Conservation (phyloP, 2,329 filamentous ascomycete genomes). For the Atkinsonella hypoxylon region DNA sequence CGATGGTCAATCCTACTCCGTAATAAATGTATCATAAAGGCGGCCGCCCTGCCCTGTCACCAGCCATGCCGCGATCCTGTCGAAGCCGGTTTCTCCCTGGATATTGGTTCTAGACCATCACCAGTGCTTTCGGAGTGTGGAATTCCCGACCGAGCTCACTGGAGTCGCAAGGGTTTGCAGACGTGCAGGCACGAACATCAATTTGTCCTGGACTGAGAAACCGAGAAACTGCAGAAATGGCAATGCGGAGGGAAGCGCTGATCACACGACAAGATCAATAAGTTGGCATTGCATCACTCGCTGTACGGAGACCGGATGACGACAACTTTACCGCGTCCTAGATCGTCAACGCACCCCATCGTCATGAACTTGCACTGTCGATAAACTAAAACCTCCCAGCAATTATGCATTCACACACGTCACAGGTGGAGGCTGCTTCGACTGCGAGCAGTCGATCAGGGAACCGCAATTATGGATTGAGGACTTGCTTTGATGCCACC, state of each 20-base stretch:
- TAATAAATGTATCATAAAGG: background rate
- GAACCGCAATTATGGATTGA: background rate
- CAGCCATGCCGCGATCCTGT: background rate
- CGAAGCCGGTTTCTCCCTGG: background rate
- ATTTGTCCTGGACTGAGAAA: background rate
- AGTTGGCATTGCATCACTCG: background rate
- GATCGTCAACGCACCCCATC: background rate
- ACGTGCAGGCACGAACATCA: background rate
- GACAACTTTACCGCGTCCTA: background rate
- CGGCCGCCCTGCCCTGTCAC: background rate
- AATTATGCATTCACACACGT: background rate
- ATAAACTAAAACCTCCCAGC: background rate
- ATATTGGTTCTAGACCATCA: background rate
- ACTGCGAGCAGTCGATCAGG: background rate
- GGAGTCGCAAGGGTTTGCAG: background rate
- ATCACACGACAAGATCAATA: background rate
- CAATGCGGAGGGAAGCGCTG: background rate
- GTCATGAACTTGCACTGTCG: background rate
- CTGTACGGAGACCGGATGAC: background rate
- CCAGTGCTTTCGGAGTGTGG: too few relatives aligned
- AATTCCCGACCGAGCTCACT: background rate
- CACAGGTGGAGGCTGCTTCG: background rate
- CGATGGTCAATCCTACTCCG: background rate
- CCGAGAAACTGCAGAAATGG: background rate
- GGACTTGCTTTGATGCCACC: slow-evolving; percentile 1